Percentiles rank a stretch among this genome's conserved stretches.
Conservation (phyloP, 176 grass and related monocot genomes). For the Puya raimondii region DNA sequence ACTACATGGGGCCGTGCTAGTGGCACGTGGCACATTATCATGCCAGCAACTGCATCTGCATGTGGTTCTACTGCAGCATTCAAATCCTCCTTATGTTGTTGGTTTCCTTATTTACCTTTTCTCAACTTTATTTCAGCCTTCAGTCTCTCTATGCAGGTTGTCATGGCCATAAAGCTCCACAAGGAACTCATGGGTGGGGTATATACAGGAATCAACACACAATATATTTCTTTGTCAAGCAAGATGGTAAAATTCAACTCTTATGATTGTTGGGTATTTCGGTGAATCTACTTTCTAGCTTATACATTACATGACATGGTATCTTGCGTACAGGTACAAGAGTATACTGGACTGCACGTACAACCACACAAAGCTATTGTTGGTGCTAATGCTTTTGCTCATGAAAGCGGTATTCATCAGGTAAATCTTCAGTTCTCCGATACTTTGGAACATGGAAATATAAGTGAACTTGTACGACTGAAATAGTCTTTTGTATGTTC, state of each 20-base stretch:
- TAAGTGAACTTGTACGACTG: not conserved
- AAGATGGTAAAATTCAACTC: slow-evolving; percentile 55
- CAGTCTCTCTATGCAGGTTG: slow-evolving; percentile 40
- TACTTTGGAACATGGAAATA: not conserved
- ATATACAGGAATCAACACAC: slow-evolving; percentile 76
- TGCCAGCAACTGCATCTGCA: too few relatives aligned
- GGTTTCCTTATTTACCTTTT: not conserved
- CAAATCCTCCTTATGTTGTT: too few relatives aligned
- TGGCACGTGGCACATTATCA: too few relatives aligned
- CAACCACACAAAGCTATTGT: slow-evolving; percentile 99
- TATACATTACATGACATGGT: slow-evolving; percentile 1
- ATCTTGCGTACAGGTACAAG: slow-evolving; percentile 66
- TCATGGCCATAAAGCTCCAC: slow-evolving; percentile 84
- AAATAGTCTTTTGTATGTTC: not conserved
- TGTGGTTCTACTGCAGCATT: too few relatives aligned
- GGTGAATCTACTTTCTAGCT: not conserved
- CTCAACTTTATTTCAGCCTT: not conserved
- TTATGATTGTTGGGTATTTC: slow-evolving; percentile 15
- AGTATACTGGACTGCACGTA: slow-evolving; percentile 79
- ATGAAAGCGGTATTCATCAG: slow-evolving; percentile 99
- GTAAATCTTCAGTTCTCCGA: slow-evolving; percentile 24
- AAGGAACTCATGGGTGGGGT: slow-evolving; percentile 68
- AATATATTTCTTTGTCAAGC: slow-evolving; percentile 82
- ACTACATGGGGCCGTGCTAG: too few relatives aligned
- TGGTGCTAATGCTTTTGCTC: slow-evolving; percentile 98